Evolutionary conservation across 768 basidiomycete species (phyloP).

Genomic region (Daedaleopsis nitida): DNA sequence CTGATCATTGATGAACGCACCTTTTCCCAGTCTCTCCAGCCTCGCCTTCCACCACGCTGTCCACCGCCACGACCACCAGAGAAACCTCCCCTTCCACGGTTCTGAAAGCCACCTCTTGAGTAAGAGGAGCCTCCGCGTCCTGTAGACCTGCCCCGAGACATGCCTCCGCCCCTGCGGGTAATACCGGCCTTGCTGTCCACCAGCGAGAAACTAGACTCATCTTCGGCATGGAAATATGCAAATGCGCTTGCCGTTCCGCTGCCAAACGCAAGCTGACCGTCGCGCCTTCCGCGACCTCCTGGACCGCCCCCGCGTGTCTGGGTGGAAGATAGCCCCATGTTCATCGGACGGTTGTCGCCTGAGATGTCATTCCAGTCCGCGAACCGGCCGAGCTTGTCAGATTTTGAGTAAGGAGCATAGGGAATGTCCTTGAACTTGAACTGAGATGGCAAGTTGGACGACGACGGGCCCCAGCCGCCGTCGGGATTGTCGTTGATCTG

Average conservation of each 20-base stretch:
- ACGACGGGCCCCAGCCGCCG: constrained; percentile 90
- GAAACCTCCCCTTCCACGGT: constrained; percentile 42
- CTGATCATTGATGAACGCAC: constrained; percentile 40
- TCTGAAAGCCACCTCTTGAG: constrained; percentile 43
- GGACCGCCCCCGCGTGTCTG: constrained; percentile 52
- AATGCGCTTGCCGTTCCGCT: constrained; percentile 90
- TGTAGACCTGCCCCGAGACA: constrained; percentile 52
- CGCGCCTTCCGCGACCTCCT: constrained; percentile 62
- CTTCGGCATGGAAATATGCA: constrained; percentile 97
- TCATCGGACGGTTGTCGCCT: constrained; percentile 59
- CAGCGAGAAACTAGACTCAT: constrained; percentile 94
- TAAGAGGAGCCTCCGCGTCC: constrained; percentile 39
- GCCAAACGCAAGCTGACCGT: constrained; percentile 84
- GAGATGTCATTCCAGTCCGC: constrained; percentile 95
- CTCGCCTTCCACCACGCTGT: constrained; percentile 64
- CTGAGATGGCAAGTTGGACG: constrained; percentile 80
- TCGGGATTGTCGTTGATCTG: constrained; percentile 90
- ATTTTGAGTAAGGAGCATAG: constrained; percentile 98
- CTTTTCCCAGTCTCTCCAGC: constrained; percentile 96
- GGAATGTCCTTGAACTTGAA: constrained; percentile 99
- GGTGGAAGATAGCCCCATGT: constrained; percentile 48
- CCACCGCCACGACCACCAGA: constrained; percentile 45
- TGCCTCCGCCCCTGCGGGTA: constrained; percentile 69
- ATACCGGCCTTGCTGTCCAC: constrained; percentile 85
- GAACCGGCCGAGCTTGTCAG: constrained; percentile 95